A percentile compares a stretch with the other conserved stretches of the same genome.
These are phyloP conservation scores for Hirsutella minnesotensis DNA, from an alignment of 2,329 filamentous ascomycete genomes.

Conservation along the genomic window DNA sequence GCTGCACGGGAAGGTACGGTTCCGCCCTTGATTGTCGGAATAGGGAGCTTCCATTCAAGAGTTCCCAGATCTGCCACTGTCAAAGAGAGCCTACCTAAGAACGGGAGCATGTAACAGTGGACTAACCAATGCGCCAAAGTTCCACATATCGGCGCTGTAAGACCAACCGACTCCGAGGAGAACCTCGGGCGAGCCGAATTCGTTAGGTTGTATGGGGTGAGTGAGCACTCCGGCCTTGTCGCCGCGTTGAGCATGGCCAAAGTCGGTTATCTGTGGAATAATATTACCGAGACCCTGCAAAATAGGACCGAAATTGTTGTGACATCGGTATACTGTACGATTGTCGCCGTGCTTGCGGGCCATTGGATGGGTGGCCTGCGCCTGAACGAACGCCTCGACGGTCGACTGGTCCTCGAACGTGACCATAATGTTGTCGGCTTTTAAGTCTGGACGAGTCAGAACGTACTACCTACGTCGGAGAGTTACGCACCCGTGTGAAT, in stretches of 20 bases:
- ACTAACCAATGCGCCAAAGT: constrained; percentile 11
- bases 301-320: constrained; percentile 8
- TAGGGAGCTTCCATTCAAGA: constrained; percentile 10
- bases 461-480: not conserved
- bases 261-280: constrained; percentile 2
- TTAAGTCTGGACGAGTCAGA: constrained; percentile 8
- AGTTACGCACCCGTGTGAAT: constrained; percentile 27
- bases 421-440: constrained; percentile 13
- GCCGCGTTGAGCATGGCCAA: constrained; percentile 1
- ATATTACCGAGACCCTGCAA: not conserved
- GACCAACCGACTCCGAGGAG: constrained; percentile 10
- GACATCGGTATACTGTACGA: constrained; percentile 7
- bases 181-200: constrained; percentile 12
- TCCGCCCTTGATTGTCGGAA: constrained; percentile 8
- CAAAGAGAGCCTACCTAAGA: not conserved
- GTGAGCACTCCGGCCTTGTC: constrained; percentile 1
- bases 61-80: constrained; percentile 12
- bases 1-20: constrained; percentile 10
- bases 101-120: not conserved
- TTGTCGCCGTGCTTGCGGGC: constrained; percentile 5
- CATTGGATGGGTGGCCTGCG: constrained; percentile 5
- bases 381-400: constrained; percentile 9
- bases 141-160: constrained; percentile 10
- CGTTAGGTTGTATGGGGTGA: constrained; percentile 10
- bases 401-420: constrained; percentile 10